Evolutionary conservation across 2,329 filamentous ascomycete species (phyloP).

Genomic region (Rosellinia necatrix): DNA sequence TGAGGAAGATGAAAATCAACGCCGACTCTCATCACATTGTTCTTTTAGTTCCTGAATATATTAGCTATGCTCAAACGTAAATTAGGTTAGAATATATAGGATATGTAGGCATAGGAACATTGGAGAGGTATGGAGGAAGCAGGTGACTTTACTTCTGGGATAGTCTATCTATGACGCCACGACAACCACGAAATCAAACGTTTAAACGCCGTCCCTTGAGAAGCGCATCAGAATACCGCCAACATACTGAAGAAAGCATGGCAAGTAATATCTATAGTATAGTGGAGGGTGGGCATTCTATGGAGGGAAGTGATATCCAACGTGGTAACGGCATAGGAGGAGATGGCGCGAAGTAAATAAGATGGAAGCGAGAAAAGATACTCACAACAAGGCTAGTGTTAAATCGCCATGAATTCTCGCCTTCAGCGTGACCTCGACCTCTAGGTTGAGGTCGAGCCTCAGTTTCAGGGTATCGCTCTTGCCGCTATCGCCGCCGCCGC

Average conservation of each 20-base stretch:
- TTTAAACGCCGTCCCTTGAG: conserved; percentile 35
- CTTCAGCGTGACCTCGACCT: conserved; percentile 85
- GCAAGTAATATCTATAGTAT: neutral
- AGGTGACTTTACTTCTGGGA: conserved; percentile 18
- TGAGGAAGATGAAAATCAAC: too few relatives aligned
- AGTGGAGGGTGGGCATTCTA: neutral
- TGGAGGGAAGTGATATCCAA: neutral
- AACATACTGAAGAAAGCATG: neutral
- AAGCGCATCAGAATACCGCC: conserved; percentile 25
- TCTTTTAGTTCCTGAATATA: conserved; percentile 23
- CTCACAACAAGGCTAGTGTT: conserved; percentile 70
- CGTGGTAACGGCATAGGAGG: neutral
- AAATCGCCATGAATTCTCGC: conserved; percentile 85
- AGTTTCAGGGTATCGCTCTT: conserved; percentile 70
- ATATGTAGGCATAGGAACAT: neutral
- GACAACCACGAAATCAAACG: conserved; percentile 4
- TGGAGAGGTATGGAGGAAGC: neutral
- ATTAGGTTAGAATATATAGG: neutral
- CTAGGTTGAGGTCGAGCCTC: conserved; percentile 78
- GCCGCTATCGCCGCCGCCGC: conserved; percentile 43
- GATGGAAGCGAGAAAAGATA: conserved; percentile 28
- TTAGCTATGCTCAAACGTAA: conserved; percentile 5
- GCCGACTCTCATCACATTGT: conserved; percentile 24
- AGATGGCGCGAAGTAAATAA: neutral
- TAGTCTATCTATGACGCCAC: neutral